These are phyloP conservation scores for Berkeleyomyces basicola DNA, from an alignment of 2,329 filamentous ascomycete species.

Conservation along the genomic window DNA sequence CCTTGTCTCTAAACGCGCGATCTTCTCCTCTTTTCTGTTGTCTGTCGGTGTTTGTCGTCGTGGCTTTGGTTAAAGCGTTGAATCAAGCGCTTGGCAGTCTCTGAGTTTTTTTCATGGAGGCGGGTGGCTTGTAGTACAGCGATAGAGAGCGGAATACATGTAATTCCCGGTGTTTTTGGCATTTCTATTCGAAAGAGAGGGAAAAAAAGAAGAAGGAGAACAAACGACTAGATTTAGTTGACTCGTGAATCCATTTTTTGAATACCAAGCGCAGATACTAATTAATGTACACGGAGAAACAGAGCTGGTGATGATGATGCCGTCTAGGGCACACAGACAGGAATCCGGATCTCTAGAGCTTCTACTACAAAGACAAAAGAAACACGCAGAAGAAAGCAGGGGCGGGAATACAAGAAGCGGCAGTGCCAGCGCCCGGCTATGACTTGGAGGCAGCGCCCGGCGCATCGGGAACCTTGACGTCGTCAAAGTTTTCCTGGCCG, in stretches of 20 bases:
- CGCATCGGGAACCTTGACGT: slow-evolving; percentile 74
- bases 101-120: not conserved
- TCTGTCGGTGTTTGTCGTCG: not conserved
- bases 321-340: not conserved
- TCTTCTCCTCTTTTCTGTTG: too few species aligned
- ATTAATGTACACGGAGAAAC: not conserved
- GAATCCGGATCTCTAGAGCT: not conserved
- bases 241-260: not conserved
- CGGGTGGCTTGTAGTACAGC: not conserved
- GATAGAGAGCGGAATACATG: not conserved
- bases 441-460: slow-evolving; percentile 23
- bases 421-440: slow-evolving; percentile 23
- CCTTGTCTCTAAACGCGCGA: not conserved
- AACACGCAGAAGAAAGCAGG: not conserved
- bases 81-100: not conserved
- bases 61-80: not conserved
- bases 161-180: not conserved
- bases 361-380: not conserved
- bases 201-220: not conserved
- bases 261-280: not conserved
- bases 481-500: slow-evolving; percentile 91
- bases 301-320: not conserved
- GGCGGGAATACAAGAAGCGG: not conserved
- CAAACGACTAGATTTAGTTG: not conserved
- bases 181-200: not conserved